Evolutionary conservation across 2,329 filamentous ascomycete genomes (phyloP).

Genomic region (Teratosphaeria nubilosa): DNA sequence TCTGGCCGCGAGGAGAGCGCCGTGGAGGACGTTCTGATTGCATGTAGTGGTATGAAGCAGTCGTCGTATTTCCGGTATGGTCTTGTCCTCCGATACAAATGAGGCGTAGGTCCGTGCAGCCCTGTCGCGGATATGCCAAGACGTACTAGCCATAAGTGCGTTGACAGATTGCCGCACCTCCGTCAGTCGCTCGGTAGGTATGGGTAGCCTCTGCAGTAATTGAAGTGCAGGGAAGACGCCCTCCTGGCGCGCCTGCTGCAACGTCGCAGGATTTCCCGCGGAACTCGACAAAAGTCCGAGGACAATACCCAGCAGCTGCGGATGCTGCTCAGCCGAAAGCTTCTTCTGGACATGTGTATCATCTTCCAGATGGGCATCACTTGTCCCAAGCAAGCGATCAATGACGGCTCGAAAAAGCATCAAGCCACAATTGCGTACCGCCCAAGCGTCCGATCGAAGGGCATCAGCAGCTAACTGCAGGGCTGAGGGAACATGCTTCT

Average conservation of each 20-base stretch:
- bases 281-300: constrained; percentile 44
- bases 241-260: constrained; percentile 34
- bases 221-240: constrained; percentile 77
- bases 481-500: constrained; percentile 61
- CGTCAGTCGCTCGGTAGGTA: constrained; percentile 47
- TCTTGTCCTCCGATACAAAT: constrained; percentile 15
- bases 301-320: constrained; percentile 54
- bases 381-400: constrained; percentile 65
- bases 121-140: constrained; percentile 77
- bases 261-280: neutral
- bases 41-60: constrained; percentile 3
- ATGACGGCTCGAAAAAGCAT: constrained; percentile 81
- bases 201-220: constrained; percentile 61
- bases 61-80: constrained; percentile 1
- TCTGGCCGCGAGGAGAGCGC: constrained; percentile 20
- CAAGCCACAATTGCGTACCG: constrained; percentile 84
- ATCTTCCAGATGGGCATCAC: constrained; percentile 53
- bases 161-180: constrained; percentile 50
- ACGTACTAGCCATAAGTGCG: constrained; percentile 54
- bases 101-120: constrained; percentile 57
- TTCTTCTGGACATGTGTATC: constrained; percentile 39
- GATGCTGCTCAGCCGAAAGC: constrained; percentile 61
- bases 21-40: constrained; percentile 24
- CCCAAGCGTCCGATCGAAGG: constrained; percentile 77
- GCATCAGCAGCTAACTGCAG: constrained; percentile 72